phyloP scores from a whole-genome alignment of 768 basidiomycete species.

The Steccherinum ochraceum region DNA sequence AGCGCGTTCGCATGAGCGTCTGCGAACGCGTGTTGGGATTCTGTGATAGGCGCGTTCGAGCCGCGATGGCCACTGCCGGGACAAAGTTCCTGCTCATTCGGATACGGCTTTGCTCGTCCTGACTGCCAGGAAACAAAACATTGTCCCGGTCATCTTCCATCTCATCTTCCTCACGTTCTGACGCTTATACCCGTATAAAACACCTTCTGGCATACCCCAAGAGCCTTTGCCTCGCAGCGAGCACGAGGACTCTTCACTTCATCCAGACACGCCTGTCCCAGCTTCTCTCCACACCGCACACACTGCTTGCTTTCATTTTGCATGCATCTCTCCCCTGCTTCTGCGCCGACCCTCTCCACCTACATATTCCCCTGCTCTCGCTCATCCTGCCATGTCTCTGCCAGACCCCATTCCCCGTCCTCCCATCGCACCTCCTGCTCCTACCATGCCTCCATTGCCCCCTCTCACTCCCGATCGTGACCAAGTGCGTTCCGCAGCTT shows the following conservation, averaged over 20 bases:
- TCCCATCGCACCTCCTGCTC: constrained; percentile 21
- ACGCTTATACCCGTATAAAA: background rate
- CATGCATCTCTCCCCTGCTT: constrained; percentile 23
- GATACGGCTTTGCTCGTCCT: background rate
- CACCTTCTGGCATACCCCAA: background rate
- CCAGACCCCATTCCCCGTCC: constrained; percentile 28
- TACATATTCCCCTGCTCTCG: background rate
- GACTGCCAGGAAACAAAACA: too few relatives aligned
- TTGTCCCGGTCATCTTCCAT: too few relatives aligned
- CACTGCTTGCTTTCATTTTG: constrained; percentile 5
- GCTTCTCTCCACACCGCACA: background rate
- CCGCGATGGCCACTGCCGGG: too few relatives aligned
- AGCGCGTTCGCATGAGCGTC: constrained; percentile 12
- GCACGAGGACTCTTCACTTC: background rate
- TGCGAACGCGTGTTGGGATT: constrained; percentile 7
- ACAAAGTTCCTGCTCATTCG: background rate
- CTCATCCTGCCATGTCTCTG: constrained; percentile 19
- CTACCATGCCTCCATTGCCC: constrained; percentile 23
- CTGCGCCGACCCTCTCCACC: constrained; percentile 4
- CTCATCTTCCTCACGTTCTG: background rate
- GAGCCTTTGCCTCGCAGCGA: background rate
- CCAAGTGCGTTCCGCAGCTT: constrained; percentile 45
- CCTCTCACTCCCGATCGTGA: constrained; percentile 61
- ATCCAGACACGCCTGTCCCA: background rate
- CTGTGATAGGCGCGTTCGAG: background rate